Percentiles rank a stretch among this genome's conserved stretches.
phyloP scores from a whole-genome alignment of 2,329 filamentous ascomycete genomes.

The Calycina herbarum region DNA sequence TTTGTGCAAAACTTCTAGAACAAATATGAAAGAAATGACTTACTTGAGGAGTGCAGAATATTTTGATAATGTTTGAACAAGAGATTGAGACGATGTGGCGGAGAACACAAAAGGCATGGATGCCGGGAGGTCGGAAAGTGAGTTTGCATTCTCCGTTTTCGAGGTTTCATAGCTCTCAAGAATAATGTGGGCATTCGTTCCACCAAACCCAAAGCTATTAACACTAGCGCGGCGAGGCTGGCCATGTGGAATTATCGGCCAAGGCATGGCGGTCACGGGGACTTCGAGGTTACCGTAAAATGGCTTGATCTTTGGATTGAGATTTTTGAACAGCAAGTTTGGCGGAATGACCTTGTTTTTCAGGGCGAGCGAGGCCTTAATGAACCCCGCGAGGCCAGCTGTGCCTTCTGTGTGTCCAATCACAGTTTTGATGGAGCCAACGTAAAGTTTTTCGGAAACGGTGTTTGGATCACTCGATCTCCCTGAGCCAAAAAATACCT shows the following conservation, averaged over 20 bases:
- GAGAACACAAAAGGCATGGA: constrained; percentile 8
- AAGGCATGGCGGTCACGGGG: constrained; percentile 19
- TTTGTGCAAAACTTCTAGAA: not conserved
- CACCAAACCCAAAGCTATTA: constrained; percentile 36
- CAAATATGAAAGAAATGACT: not conserved
- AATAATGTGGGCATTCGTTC: constrained; percentile 30
- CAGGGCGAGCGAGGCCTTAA: constrained; percentile 33
- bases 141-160: no score
- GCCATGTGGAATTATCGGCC: constrained; percentile 21
- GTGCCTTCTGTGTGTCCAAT: constrained; percentile 34
- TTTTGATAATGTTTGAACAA: not conserved
- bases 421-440: constrained; percentile 31
- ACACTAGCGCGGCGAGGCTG: constrained; percentile 26
- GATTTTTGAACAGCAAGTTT: constrained; percentile 22
- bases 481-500: not conserved
- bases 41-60: constrained; percentile 13
- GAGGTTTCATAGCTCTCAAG: constrained; percentile 30
- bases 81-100: constrained; percentile 12
- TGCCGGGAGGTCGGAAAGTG: not conserved
- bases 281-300: constrained; percentile 20
- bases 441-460: not conserved
- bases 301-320: constrained; percentile 29
- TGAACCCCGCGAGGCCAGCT: constrained; percentile 28
- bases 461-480: constrained; percentile 8
- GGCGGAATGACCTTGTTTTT: constrained; percentile 20